Evolutionary conservation across 139 green algal genomes (phyloP).

Genomic region (Chlorella sorokiniana): DNA sequence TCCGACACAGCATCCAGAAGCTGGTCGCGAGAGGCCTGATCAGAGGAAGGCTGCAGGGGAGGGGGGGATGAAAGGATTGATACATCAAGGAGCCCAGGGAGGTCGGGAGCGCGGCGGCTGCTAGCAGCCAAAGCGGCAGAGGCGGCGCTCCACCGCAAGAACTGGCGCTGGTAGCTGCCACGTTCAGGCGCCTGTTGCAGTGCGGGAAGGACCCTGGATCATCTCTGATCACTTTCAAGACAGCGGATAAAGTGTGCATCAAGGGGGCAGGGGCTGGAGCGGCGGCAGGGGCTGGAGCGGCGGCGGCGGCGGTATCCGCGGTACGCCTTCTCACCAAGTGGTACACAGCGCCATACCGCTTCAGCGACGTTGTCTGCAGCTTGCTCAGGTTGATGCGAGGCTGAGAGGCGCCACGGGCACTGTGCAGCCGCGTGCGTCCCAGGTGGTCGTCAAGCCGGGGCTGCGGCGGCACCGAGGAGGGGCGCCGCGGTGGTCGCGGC

Average conservation of each 20-base stretch:
- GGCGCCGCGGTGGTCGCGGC: slow-evolving; percentile 12
- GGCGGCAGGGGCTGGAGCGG: neutral
- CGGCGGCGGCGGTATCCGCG: neutral
- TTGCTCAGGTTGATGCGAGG: slow-evolving; percentile 64
- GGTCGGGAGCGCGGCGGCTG: too few relatives aligned
- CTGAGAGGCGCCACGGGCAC: neutral
- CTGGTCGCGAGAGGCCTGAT: slow-evolving; percentile 12
- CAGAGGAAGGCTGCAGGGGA: neutral
- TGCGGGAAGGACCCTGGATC: neutral
- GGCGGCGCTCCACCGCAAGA: too few relatives aligned
- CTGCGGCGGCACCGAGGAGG: slow-evolving; percentile 1
- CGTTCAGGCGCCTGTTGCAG: too few relatives aligned
- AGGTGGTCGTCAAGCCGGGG: neutral
- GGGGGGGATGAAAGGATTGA: neutral
- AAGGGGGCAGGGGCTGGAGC: neutral
- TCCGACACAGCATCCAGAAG: slow-evolving; percentile 20
- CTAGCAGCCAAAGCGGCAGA: too few relatives aligned
- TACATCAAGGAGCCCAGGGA: neutral
- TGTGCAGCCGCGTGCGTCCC: neutral
- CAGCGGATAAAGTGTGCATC: neutral
- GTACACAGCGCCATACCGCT: slow-evolving; percentile 56
- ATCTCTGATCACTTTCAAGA: neutral
- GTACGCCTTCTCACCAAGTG: slow-evolving; percentile 10
- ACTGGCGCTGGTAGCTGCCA: too few relatives aligned
- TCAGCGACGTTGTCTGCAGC: slow-evolving; percentile 64